Conservation (phyloP, 371 early-diverging fungal species). For the Apophysomyces ossiformis region DNA sequence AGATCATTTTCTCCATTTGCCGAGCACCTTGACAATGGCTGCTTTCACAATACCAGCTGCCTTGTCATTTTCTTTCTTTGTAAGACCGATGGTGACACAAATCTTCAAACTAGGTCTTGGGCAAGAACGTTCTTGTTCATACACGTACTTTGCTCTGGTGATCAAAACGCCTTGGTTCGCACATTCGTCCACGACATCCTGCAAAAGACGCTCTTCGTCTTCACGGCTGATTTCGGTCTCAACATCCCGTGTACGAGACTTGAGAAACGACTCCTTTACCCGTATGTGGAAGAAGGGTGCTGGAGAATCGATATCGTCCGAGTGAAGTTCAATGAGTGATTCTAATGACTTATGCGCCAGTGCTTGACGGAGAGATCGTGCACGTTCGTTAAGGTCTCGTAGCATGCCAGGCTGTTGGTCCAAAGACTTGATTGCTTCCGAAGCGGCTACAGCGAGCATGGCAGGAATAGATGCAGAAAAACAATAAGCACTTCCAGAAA, state of each 20-base stretch:
- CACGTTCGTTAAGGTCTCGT: slow-evolving; percentile 41
- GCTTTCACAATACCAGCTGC: slow-evolving; percentile 70
- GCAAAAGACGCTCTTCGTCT: slow-evolving; percentile 69
- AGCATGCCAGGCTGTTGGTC: slow-evolving; percentile 42
- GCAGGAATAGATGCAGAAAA: slow-evolving; percentile 99
- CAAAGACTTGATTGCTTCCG: slow-evolving; percentile 83
- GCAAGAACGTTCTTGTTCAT: slow-evolving; percentile 77
- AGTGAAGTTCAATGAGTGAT: slow-evolving; percentile 51
- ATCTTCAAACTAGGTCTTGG: slow-evolving; percentile 87
- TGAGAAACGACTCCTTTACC: slow-evolving; percentile 53
- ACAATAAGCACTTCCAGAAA: slow-evolving; percentile 94
- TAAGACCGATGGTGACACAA: slow-evolving; percentile 74
- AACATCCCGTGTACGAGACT: slow-evolving; percentile 24
- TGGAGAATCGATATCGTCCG: slow-evolving; percentile 55
- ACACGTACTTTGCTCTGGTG: slow-evolving; percentile 86
- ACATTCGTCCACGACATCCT: slow-evolving; percentile 86
- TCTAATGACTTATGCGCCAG: slow-evolving; percentile 46
- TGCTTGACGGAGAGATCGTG: slow-evolving; percentile 36
- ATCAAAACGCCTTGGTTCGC: slow-evolving; percentile 77
- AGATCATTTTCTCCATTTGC: slow-evolving; percentile 51
- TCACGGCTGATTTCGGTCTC: slow-evolving; percentile 49
- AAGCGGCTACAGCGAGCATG: slow-evolving; percentile 89
- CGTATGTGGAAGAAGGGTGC: slow-evolving; percentile 74
- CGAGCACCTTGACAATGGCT: slow-evolving; percentile 58
- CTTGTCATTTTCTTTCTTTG: slow-evolving; percentile 85